These are phyloP conservation scores for Camellia granthamiana DNA, from an alignment of 148 eudicot species.

Conservation along the genomic window DNA sequence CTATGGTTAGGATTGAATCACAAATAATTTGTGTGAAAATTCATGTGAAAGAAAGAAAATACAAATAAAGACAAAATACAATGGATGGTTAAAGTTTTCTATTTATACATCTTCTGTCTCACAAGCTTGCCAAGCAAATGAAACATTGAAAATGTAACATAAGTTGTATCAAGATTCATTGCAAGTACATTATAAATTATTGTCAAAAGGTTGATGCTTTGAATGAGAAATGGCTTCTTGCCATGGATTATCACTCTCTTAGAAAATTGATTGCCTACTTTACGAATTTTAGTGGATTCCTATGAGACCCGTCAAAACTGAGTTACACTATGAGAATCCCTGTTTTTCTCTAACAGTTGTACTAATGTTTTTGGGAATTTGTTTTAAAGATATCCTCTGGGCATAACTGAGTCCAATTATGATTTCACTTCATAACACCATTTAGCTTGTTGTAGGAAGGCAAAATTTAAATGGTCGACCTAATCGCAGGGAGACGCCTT, in stretches of 20 bases:
- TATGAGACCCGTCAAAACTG: neutral
- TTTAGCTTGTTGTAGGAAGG: neutral
- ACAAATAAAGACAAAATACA: neutral
- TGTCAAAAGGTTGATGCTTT: neutral
- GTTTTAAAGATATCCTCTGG: neutral
- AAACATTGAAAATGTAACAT: neutral
- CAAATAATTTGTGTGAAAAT: neutral
- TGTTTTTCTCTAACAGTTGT: neutral
- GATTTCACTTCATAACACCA: neutral
- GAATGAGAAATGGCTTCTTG: neutral
- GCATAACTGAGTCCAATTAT: neutral
- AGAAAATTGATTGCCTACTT: neutral
- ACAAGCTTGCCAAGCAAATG: neutral
- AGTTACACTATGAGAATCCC: neutral
- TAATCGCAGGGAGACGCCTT: no score
- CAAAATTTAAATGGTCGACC: no score
- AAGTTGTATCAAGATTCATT: neutral
- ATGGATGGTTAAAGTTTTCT: neutral
- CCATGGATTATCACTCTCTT: neutral
- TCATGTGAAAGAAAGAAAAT: neutral
- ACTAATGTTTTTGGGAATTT: neutral
- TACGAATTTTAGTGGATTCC: neutral
- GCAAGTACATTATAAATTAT: neutral
- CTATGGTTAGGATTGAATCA: neutral
- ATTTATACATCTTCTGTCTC: neutral